A percentile compares a stretch with the other conserved stretches of the same genome.
Evolutionary conservation across 495 filamentous ascomycete genomes (phyloP).

Genomic region (Trichoderma reesei): DNA sequence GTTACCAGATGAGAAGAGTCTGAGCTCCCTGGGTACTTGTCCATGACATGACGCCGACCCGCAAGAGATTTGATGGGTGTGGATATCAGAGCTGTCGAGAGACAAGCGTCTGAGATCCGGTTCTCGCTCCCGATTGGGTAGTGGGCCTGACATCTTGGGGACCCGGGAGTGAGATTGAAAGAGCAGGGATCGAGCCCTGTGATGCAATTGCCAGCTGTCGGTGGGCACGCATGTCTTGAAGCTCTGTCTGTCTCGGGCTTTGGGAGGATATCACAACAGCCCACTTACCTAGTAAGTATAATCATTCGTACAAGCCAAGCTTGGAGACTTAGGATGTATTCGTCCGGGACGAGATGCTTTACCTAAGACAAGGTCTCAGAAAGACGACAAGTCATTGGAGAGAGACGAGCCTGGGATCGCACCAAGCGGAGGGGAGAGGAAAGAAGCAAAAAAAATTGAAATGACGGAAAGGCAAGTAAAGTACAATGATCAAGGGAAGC

Average conservation of each 20-base stretch:
- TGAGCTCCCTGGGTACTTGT: not conserved
- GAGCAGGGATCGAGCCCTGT: constrained; percentile 1
- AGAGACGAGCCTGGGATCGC: not conserved
- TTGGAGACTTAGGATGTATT: no score
- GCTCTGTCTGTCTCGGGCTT: not conserved
- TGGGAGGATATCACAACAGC: not conserved
- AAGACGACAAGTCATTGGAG: not conserved
- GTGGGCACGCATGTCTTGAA: not conserved
- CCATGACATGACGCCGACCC: not conserved
- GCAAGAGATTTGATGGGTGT: not conserved
- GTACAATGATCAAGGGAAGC: not conserved
- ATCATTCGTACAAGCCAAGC: no score
- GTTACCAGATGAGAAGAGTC: not conserved
- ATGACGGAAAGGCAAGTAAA: not conserved
- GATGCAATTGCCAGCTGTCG: constrained; percentile 8
- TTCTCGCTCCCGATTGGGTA: not conserved
- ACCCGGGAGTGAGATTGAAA: constrained; percentile 3
- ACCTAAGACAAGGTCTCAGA: constrained; percentile 2
- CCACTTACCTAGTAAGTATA: no score
- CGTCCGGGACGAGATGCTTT: not conserved
- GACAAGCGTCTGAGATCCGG: not conserved
- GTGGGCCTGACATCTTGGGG: not conserved
- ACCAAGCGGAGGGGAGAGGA: not conserved
- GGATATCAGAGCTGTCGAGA: constrained; percentile 3
- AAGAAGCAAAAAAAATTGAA: not conserved